These are phyloP conservation scores for Priceomyces medius DNA, from an alignment of 805 yeast species.

Conservation along the genomic window DNA sequence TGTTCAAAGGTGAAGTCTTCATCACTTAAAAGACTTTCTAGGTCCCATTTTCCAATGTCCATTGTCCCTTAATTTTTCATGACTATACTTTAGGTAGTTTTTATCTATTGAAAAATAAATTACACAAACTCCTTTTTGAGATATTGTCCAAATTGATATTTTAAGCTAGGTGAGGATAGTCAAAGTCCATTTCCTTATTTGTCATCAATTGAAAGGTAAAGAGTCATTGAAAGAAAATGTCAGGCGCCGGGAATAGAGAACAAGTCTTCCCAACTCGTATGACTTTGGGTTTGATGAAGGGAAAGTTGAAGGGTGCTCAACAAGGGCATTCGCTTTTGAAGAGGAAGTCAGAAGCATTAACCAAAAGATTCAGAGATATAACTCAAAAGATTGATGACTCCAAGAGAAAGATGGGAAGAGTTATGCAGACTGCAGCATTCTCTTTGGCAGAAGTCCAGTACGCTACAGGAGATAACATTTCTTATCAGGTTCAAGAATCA, in stretches of 20 bases:
- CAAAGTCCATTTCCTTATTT: neutral
- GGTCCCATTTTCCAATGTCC: constrained; percentile 10
- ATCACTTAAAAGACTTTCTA: constrained; percentile 15
- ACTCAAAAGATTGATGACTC: constrained; percentile 92
- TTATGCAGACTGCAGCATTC: constrained; percentile 97
- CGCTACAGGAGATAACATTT: constrained; percentile 95
- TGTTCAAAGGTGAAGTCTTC: constrained; percentile 38
- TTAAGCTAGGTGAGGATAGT: neutral
- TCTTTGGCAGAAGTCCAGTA: constrained; percentile 96
- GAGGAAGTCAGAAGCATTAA: constrained; percentile 95
- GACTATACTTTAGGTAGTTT: neutral
- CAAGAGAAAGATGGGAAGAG: constrained; percentile 95
- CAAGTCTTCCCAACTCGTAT: constrained; percentile 97
- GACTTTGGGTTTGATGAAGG: constrained; percentile 94
- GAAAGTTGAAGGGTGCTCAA: constrained; percentile 94
- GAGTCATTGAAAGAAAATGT: constrained; percentile 35
- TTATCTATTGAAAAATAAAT: neutral
- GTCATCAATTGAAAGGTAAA: neutral
- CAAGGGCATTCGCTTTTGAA: constrained; percentile 92
- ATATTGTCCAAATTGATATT: neutral
- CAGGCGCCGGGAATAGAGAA: constrained; percentile 79
- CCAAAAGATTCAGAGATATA: constrained; percentile 94
- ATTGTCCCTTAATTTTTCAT: neutral
- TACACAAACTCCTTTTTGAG: constrained; percentile 2
- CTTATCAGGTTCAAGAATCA: constrained; percentile 93